Base-by-base conservation (phyloP, 768 basidiomycete genomes). In the Strobilomyces echinocephalus region DNA sequence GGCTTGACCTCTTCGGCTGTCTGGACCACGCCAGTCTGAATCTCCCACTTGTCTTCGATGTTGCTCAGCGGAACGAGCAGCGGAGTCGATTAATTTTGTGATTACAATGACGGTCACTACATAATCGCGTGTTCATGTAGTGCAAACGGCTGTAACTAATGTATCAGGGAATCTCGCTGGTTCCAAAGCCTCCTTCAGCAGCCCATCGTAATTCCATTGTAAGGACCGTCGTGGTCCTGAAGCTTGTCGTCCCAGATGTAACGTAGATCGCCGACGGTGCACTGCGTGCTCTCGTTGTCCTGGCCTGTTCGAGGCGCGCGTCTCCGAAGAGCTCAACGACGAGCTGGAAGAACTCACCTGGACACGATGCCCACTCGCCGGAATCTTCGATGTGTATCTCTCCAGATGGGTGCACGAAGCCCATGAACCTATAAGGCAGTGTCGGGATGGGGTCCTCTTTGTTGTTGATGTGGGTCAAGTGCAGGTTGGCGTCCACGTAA, bases 391-490 rank as follows among this genome's bases (percentile, higher is more conserved):
- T 76, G 54, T 78, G 77, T 4, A 72, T 65, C 53, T 79, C 77
- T 8, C 76, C 75, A 0, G 64, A 54, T 3, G 76, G 63, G 44
- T 79, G 76, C 8, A 62, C 66, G 48, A 66, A 79, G 18, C 65
- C 75, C 50, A 77, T n/a, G 65, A 72, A 73, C 57, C 39, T 61
- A 7, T 63, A 61, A 5, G 73, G 73, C 28, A 39, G 46, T 49
- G 61, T 73, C 2, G 77, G 77, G 16, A 78, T 57, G 0, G 69
- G 64, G 49, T 78, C 77, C 48, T 72, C 51, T 54, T 65, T 42
- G 67, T 85, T 84, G 63, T 79, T 83, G 63, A 85, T 75, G 54
- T 79, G 83, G 4, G 74, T 81, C 43, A 83, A 59, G 12, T 68
- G 55, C 36, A 71, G 43, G 41, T 78, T 67, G 11, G 73, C 65